Percentiles rank a stretch among this genome's conserved stretches.
These are phyloP conservation scores for Casuarina equisetifolia DNA, from an alignment of 306 rosid species.

Conservation along the genomic window DNA sequence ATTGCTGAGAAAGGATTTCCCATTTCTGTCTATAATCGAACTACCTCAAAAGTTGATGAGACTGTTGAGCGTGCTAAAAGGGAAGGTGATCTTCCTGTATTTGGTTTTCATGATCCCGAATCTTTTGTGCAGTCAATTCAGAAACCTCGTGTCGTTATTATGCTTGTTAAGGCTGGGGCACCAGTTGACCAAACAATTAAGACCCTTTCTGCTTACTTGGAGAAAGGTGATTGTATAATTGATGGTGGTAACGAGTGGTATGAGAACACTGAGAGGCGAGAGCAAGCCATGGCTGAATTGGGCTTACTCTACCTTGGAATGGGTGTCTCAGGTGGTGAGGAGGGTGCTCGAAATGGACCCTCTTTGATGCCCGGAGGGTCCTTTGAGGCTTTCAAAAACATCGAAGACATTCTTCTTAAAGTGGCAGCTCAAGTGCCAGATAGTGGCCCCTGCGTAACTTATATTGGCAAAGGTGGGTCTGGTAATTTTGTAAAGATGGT, in stretches of 20 bases:
- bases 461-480: constrained; percentile 86
- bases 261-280: constrained; percentile 93
- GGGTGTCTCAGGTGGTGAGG: constrained; percentile 99
- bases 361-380: constrained; percentile 99
- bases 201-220: constrained; percentile 76
- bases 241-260: constrained; percentile 99
- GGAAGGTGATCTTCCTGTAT: constrained; percentile 85
- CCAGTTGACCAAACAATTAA: constrained; percentile 95
- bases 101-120: constrained; percentile 88
- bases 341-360: constrained; percentile 89
- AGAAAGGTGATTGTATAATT: constrained; percentile 87
- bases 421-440: constrained; percentile 95
- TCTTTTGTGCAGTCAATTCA: constrained; percentile 78
- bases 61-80: constrained; percentile 76
- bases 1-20: constrained; percentile 97
- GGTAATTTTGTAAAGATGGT: constrained; percentile 97
- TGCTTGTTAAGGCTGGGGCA: constrained; percentile 93
- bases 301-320: constrained; percentile 91
- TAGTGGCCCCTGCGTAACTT: constrained; percentile 91
- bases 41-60: constrained; percentile 88
- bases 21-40: constrained; percentile 84
- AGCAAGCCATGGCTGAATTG: constrained; percentile 60
- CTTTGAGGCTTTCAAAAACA: constrained; percentile 74
- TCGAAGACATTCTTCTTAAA: constrained; percentile 87
- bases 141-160: constrained; percentile 82